Conservation (phyloP, 129 eudicot genomes). For the Arctium lappa region DNA sequence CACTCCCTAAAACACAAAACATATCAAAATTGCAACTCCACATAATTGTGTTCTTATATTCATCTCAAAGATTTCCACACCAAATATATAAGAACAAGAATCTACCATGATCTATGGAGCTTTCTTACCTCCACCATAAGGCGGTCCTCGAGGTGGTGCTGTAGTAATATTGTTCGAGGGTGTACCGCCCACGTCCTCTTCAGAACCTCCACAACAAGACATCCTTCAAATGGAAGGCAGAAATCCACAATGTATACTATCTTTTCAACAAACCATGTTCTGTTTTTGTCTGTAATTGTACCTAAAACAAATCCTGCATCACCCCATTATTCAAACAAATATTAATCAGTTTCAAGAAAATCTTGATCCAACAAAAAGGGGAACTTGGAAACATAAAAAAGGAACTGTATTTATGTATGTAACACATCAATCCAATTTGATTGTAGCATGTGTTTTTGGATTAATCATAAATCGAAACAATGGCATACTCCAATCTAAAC, state of each 20-base stretch:
- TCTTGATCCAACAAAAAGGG: conserved; percentile 4
- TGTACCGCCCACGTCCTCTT: conserved; percentile 63
- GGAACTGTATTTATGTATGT: not conserved
- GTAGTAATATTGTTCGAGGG: conserved; percentile 59
- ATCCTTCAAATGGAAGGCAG: conserved; percentile 40
- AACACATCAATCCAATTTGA: not conserved
- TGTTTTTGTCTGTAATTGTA: not conserved
- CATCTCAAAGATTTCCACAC: not conserved
- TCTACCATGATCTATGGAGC: conserved; percentile 16
- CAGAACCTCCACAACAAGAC: conserved; percentile 93
- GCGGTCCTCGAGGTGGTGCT: conserved; percentile 57
- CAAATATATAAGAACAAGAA: not conserved
- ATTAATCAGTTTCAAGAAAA: conserved; percentile 9
- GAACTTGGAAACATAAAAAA: not conserved
- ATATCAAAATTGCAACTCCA: not conserved
- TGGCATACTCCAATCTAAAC: not conserved
- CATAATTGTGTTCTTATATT: not conserved
- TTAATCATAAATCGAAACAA: not conserved
- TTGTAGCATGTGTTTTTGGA: not conserved
- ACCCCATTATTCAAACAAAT: conserved; percentile 17
- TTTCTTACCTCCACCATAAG: conserved; percentile 33
- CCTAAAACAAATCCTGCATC: conserved; percentile 20
- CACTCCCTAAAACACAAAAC: conserved; percentile 42
- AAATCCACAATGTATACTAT: conserved; percentile 7
- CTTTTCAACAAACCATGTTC: conserved; percentile 24